phyloP scores from a whole-genome alignment of 495 filamentous ascomycete species.

The Penicillium waksmanii region DNA sequence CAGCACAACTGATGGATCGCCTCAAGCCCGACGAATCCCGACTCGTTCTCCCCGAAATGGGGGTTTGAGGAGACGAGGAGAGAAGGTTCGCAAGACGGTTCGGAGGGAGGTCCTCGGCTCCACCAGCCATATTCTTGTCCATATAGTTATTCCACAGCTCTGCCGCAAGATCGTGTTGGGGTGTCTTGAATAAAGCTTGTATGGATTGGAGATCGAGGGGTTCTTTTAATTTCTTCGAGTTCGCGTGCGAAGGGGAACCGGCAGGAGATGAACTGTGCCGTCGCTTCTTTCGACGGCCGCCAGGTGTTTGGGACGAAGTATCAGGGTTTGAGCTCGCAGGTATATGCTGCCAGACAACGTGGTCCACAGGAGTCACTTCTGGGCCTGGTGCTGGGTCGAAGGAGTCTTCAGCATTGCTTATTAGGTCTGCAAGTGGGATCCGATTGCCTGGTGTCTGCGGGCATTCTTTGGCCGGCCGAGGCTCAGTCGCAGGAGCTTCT shows the following conservation, averaged over 20 bases:
- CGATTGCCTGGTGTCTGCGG: conserved; percentile 76
- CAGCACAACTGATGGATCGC: conserved; percentile 75
- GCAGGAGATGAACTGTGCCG: conserved; percentile 79
- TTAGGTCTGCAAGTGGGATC: conserved; percentile 77
- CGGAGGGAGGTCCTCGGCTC: conserved; percentile 44
- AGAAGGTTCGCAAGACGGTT: conserved; percentile 65
- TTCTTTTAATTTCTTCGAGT: conserved; percentile 47
- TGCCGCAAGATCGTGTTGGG: conserved; percentile 77
- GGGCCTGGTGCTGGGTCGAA: conserved; percentile 40
- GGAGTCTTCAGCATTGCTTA: conserved; percentile 70
- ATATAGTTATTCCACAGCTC: conserved; percentile 88
- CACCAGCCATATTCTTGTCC: conserved; percentile 47
- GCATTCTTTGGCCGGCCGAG: conserved; percentile 49
- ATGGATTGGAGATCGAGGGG: conserved; percentile 55
- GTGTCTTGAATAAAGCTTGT: conserved; percentile 66
- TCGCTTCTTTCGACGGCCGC: conserved; percentile 65
- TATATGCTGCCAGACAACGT: conserved; percentile 70
- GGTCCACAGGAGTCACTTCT: conserved; percentile 68
- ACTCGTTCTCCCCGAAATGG: conserved; percentile 43
- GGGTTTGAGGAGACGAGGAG: conserved; percentile 72
- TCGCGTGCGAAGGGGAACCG: conserved; percentile 66
- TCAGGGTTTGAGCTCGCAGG: conserved; percentile 50
- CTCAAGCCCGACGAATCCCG: conserved; percentile 58
- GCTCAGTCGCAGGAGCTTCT: conserved; percentile 24
- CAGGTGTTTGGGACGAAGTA: conserved; percentile 49